Evolutionary conservation across 768 basidiomycete genomes (phyloP).

Genomic region (Lepiota brunneoincarnata): DNA sequence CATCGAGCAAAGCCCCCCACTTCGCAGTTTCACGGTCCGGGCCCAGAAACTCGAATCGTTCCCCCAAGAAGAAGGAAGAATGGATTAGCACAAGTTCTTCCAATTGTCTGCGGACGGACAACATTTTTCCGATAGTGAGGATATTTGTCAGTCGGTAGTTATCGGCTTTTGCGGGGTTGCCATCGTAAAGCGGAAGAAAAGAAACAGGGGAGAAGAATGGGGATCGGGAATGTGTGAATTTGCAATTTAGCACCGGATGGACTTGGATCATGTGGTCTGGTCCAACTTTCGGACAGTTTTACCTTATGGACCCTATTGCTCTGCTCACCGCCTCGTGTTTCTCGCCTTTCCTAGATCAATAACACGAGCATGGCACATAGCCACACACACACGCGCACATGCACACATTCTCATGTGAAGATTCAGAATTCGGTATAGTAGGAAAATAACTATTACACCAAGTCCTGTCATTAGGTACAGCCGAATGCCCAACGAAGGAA

Average conservation of each 20-base stretch:
- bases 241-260: too few species aligned
- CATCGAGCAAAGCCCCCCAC: slow-evolving; percentile 7
- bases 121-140: too few species aligned
- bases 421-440: background rate
- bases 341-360: too few species aligned
- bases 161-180: background rate
- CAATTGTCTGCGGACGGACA: slow-evolving; percentile 17
- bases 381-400: too few species aligned
- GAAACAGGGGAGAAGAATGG: too few species aligned
- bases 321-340: too few species aligned
- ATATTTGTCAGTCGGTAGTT: background rate
- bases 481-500: background rate
- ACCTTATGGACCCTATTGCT: too few species aligned
- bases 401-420: background rate
- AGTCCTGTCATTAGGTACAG: background rate
- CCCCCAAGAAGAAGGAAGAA: slow-evolving; percentile 62
- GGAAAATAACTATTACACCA: background rate
- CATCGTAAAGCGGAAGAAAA: background rate
- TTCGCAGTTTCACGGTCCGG: slow-evolving; percentile 1
- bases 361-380: too few species aligned
- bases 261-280: too few species aligned
- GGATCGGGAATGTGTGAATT: too few species aligned
- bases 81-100: slow-evolving; percentile 60
- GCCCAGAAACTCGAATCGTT: slow-evolving; percentile 45
- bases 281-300: too few species aligned